phyloP scores from a whole-genome alignment of 306 rosid genomes.

The Spatholobus suberectus region DNA sequence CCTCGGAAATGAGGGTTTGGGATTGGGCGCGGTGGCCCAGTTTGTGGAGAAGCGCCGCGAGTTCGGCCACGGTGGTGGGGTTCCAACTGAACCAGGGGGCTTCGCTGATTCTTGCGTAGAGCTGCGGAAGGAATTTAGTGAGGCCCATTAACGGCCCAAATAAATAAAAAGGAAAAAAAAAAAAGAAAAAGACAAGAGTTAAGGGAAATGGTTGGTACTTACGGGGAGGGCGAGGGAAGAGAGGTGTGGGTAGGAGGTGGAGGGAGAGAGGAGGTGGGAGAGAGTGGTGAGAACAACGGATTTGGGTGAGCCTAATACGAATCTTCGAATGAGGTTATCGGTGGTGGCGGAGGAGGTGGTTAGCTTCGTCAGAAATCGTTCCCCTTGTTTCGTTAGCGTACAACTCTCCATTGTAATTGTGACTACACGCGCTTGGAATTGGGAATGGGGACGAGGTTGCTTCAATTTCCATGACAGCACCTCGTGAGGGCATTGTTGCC shows the following conservation, averaged over 20 bases:
- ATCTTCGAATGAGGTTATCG: constrained; percentile 55
- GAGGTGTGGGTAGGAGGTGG: constrained; percentile 59
- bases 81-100: constrained; percentile 79
- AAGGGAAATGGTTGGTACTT: neutral
- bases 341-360: constrained; percentile 46
- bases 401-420: constrained; percentile 17
- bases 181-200: no score
- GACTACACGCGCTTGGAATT: neutral
- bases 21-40: constrained; percentile 48
- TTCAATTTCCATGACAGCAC: constrained; percentile 23
- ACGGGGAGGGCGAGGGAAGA: constrained; percentile 65
- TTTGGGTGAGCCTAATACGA: constrained; percentile 63
- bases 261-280: constrained; percentile 71
- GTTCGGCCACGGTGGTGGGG: constrained; percentile 66
- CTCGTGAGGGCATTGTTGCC: neutral
- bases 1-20: constrained; percentile 55
- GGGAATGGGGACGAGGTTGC: neutral
- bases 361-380: constrained; percentile 73
- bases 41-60: constrained; percentile 68
- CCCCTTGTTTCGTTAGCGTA: constrained; percentile 69
- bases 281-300: constrained; percentile 67
- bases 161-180: neutral
- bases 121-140: constrained; percentile 49
- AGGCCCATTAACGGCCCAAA: neutral
- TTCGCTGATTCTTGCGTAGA: constrained; percentile 62